A percentile compares a stretch with the other conserved stretches of the same genome.
These are phyloP conservation scores for Eucalyptus sp. DNA, from an alignment of 345 rosid species.

Conservation along the genomic window DNA sequence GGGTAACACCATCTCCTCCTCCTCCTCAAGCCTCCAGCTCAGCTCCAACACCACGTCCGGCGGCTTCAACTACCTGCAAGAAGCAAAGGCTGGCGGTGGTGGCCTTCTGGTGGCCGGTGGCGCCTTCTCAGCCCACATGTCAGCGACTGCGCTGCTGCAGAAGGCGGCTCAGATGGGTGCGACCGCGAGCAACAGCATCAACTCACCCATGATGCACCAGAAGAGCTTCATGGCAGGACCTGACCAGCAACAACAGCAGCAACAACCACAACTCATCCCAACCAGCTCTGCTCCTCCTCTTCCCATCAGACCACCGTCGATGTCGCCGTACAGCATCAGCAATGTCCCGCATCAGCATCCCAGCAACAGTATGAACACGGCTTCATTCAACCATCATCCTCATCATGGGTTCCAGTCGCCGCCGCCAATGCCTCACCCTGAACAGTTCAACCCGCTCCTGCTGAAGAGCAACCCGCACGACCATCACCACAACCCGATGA, in stretches of 20 bases:
- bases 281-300: neutral
- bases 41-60: slow-evolving; percentile 40
- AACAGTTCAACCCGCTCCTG: neutral
- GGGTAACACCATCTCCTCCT: slow-evolving; percentile 16
- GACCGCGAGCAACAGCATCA: slow-evolving; percentile 45
- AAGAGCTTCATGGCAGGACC: slow-evolving; percentile 44
- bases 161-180: slow-evolving; percentile 76
- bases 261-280: neutral
- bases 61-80: slow-evolving; percentile 35
- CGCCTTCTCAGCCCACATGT: slow-evolving; percentile 37
- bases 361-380: neutral
- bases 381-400: neutral
- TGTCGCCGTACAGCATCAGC: neutral
- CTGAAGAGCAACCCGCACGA: slow-evolving; percentile 8
- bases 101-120: neutral
- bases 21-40: slow-evolving; percentile 48
- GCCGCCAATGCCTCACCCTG: neutral
- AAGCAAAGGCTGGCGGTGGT: slow-evolving; percentile 18
- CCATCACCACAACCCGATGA: slow-evolving; percentile 3
- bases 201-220: slow-evolving; percentile 64
- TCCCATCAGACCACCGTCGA: slow-evolving; percentile 2
- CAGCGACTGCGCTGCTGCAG: slow-evolving; percentile 56
- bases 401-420: neutral
- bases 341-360: slow-evolving; percentile 13
- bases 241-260: slow-evolving; percentile 19